Percentiles rank a stretch among this genome's conserved stretches.
Conservation (phyloP, 2,329 filamentous ascomycete genomes). For the Colletotrichum acutatum region DNA sequence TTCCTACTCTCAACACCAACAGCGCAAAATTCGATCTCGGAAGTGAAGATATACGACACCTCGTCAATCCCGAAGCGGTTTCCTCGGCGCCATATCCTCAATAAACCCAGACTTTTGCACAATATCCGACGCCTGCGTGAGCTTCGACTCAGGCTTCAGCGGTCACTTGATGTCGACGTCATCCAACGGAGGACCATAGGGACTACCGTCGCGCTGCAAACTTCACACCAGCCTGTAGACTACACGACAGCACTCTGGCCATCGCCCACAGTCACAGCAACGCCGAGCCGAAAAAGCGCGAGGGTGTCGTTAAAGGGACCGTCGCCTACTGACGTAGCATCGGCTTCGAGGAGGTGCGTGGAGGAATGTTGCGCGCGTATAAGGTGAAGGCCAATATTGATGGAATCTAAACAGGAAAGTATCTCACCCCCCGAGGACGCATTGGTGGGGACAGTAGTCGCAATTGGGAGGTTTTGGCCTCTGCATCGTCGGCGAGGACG, state of each 20-base stretch:
- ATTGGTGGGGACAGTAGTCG: neutral
- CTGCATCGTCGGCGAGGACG: neutral
- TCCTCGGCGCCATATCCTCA: neutral
- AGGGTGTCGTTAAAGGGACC: neutral
- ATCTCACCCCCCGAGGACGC: neutral
- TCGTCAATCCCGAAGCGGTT: neutral
- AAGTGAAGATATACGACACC: neutral
- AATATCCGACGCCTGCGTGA: neutral
- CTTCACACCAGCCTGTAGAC: no score
- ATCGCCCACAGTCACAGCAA: neutral
- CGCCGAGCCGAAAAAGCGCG: neutral
- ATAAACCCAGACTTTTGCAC: neutral
- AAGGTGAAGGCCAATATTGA: neutral
- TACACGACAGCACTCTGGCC: no score
- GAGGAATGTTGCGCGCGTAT: no score
- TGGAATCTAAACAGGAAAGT: neutral
- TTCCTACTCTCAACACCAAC: neutral
- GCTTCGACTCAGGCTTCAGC: neutral
- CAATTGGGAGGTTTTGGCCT: neutral
- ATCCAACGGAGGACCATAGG: neutral
- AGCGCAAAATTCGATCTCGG: neutral
- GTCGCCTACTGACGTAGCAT: neutral
- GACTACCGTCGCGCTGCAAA: neutral
- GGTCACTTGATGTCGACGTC: neutral
- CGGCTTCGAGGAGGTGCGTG: no score